Evolutionary conservation across 805 yeast species (phyloP), one percentile per base, ranked within the genome.

Genomic region (Hanseniaspora hatyaiensis): DNA sequence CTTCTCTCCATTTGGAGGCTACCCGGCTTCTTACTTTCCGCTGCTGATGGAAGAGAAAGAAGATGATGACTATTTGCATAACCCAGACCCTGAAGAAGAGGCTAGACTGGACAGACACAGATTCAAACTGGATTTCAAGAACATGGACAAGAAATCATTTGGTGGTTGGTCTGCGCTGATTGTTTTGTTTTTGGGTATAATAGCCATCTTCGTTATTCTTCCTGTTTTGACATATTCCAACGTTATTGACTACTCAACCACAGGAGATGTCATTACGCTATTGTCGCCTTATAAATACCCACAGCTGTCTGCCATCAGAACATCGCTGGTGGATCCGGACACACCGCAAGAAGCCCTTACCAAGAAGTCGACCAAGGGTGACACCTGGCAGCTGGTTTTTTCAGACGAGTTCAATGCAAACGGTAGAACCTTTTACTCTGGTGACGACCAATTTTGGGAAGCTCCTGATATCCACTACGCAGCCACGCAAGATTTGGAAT

Each of bases 81-180:
- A 89, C 64, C 97, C 97, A 1, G 96, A 89, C 63, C 96, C 96
- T 8, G 80, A 87, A 31, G 83, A 78, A 38, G 98, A 92, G 61
- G 95, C 94, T 19, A 76, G 79, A 51, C 77, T 80, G 57, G 94
- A 86, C 55, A 80, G 77, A 53, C 75, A 79, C 59, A 67, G 86
- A 55, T 76, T 82, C 56, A 55, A 66, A 50, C 59, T 76, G 47
- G 92, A 82, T 64, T 62, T 82, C 52, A 81, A 77, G 63, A 59
- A 72, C 56, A 69, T 81, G 75, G 87, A 80, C 60, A 72, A 62
- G 57, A 68, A 78, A 54, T 77, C 87, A 0, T 57, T 70, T 8
- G 72, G 75, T 50, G 88, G 86, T 2, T 59, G 80, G 34, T 34
- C 74, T n/a, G 85, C 86, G 20, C 55, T 87, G 30, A 33, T 81